A percentile compares a stretch with the other conserved stretches of the same genome.
phyloP scores from a whole-genome alignment of 768 basidiomycete genomes.

The Galerina sulciceps region DNA sequence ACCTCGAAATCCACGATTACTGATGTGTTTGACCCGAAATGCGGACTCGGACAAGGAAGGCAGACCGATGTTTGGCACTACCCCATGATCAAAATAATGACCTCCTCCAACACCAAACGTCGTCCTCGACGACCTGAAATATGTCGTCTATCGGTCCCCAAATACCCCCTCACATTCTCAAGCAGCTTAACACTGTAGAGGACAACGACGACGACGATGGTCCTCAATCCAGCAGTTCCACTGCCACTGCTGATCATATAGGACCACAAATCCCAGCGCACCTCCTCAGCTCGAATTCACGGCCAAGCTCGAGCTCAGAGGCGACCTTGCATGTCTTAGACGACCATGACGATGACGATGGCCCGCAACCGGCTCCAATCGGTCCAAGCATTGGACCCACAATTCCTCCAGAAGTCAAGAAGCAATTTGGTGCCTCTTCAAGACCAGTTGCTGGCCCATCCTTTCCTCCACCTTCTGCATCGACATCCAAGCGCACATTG shows the following conservation, averaged over 20 bases:
- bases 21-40: too few species aligned
- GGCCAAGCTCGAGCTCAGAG: not conserved
- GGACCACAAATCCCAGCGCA: constrained; percentile 34
- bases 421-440: not conserved
- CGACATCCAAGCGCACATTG: constrained; percentile 34
- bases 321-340: constrained; percentile 21
- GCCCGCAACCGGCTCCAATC: constrained; percentile 49
- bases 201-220: constrained; percentile 26
- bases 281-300: constrained; percentile 18
- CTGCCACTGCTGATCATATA: constrained; percentile 1
- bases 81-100: too few species aligned
- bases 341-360: constrained; percentile 68
- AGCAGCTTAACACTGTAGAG: constrained; percentile 16
- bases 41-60: too few species aligned
- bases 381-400: constrained; percentile 17
- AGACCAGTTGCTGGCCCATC: constrained; percentile 17
- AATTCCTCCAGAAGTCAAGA: constrained; percentile 1
- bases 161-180: constrained; percentile 53
- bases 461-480: constrained; percentile 17
- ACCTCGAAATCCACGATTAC: too few species aligned
- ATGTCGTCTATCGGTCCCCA: constrained; percentile 64
- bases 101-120: too few species aligned
- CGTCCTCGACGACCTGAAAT: not conserved
- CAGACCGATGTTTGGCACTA: too few species aligned
- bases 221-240: constrained; percentile 11